Base-by-base conservation (phyloP, 2,329 filamentous ascomycete genomes). In the Chalara sp. region DNA sequence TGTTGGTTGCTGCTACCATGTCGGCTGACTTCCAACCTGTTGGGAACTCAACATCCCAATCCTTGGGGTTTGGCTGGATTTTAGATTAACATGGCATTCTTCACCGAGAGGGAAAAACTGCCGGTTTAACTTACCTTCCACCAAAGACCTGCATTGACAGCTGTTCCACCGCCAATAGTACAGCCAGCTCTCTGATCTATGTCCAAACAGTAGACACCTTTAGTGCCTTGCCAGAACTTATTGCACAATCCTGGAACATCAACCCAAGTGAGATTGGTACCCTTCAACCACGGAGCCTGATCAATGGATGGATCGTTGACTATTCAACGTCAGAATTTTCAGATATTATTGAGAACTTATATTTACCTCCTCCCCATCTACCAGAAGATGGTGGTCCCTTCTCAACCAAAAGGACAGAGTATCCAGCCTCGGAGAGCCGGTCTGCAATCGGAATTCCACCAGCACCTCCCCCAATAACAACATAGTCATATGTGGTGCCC, bases 21-120 rank as follows among this genome's bases (percentile, higher is more conserved):
- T 89, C 83, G 5, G 69, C 63, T 13, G 80, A 74, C 66, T 85
- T 82, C 86, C 86, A 90, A 32, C 85, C 86, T 1, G 69, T 56
- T 1, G 86, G 86, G 70, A 87, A 90, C 65, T 86, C 85, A 63
- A 78, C 75, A 63, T 89, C 82, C 72, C 85, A 89, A 63, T 89
- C 86, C 6, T 70, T 64, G 5, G 77, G 72, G 53, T 83, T 78
- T 0, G 86, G 78, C 70, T 76, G 48, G 21, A 21, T 21, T 21
- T 21, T 21, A 21, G 21, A 21, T 21, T 21, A 21, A 21, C 21
- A 21, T 21, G 21, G 21, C 21, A 21, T 21, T 21, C 21, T 21
- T 21, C 21, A 21, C 21, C 21, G 21, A 21, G 21, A 21, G 21
- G 21, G 21, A 21, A 21, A 21, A 21, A 21, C 3, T 21, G 21